Evolutionary conservation across 306 rosid species (phyloP).

Genomic region (Quercus suber): DNA sequence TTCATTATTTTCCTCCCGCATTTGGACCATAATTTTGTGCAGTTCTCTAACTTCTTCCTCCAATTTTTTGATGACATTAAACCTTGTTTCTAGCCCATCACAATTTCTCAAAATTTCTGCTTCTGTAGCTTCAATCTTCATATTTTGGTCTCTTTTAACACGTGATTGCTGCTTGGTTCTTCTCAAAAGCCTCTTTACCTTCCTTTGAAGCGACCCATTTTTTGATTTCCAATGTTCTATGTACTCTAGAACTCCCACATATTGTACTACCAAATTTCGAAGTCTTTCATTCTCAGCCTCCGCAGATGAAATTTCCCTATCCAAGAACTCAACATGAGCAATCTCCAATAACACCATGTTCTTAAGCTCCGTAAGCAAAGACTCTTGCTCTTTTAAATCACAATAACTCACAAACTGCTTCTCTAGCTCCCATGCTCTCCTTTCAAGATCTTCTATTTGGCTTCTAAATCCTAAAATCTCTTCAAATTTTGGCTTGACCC

Average conservation of each 20-base stretch:
- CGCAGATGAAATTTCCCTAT: constrained; percentile 44
- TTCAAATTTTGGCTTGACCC: no score
- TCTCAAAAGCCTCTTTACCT: constrained; percentile 41
- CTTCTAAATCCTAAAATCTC: no score
- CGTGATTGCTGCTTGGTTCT: constrained; percentile 42
- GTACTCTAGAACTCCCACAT: constrained; percentile 34
- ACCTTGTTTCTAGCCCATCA: constrained; percentile 40
- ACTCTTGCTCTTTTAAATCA: constrained; percentile 59
- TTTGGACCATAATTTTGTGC: constrained; percentile 26
- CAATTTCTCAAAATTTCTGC: constrained; percentile 35
- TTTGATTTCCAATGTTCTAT: constrained; percentile 49
- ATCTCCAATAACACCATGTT: constrained; percentile 44
- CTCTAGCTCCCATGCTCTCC: constrained; percentile 44
- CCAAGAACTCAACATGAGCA: constrained; percentile 48
- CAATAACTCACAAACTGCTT: constrained; percentile 43
- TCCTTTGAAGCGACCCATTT: constrained; percentile 41
- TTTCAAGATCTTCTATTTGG: no score
- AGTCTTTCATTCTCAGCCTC: constrained; percentile 42
- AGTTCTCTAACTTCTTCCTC: constrained; percentile 53
- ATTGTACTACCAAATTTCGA: constrained; percentile 36
- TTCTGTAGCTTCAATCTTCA: constrained; percentile 50
- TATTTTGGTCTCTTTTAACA: constrained; percentile 31
- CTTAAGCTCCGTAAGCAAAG: constrained; percentile 35
- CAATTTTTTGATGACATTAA: constrained; percentile 26
- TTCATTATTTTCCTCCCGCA: constrained; percentile 49